Conservation (phyloP, 2,329 filamentous ascomycete species). For the Nemania serpens region DNA sequence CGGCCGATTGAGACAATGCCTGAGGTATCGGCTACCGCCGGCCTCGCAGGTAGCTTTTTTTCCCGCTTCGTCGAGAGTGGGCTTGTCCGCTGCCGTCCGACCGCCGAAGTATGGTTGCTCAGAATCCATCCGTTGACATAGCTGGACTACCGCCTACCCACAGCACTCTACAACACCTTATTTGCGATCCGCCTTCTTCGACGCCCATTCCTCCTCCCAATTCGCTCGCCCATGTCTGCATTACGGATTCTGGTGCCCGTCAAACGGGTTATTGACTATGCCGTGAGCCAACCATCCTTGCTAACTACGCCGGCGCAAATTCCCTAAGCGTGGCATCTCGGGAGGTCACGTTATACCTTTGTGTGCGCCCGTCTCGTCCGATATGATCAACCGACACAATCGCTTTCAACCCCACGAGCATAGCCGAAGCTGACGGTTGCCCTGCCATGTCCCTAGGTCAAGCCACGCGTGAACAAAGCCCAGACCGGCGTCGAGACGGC, state of each 20-base stretch:
- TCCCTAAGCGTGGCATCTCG: too few species aligned
- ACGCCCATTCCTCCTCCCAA: slow-evolving; percentile 6
- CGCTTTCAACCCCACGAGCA: background rate
- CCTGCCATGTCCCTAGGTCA: slow-evolving; percentile 55
- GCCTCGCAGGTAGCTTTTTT: slow-evolving; percentile 38
- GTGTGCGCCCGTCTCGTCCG: too few species aligned
- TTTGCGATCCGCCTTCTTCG: slow-evolving; percentile 1
- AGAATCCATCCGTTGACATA: background rate
- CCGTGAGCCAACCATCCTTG: slow-evolving; percentile 56
- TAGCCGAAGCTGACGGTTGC: slow-evolving; percentile 1
- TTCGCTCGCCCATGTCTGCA: slow-evolving; percentile 55
- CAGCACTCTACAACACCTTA: background rate
- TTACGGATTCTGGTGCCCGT: slow-evolving; percentile 79
- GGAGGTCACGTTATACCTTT: too few species aligned
- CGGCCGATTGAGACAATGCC: slow-evolving; percentile 17
- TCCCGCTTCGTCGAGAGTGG: slow-evolving; percentile 37
- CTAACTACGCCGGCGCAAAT: background rate
- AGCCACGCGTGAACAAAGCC: slow-evolving; percentile 71
- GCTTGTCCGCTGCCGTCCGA: slow-evolving; percentile 15
- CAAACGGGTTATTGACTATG: slow-evolving; percentile 87
- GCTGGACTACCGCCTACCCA: too few species aligned
- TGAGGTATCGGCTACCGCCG: slow-evolving; percentile 38
- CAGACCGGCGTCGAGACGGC: slow-evolving; percentile 88
- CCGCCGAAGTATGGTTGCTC: slow-evolving; percentile 4
- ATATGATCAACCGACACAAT: background rate